These are phyloP conservation scores for Omphalea diandra DNA, from an alignment of 441 rosid species.

Conservation along the genomic window DNA sequence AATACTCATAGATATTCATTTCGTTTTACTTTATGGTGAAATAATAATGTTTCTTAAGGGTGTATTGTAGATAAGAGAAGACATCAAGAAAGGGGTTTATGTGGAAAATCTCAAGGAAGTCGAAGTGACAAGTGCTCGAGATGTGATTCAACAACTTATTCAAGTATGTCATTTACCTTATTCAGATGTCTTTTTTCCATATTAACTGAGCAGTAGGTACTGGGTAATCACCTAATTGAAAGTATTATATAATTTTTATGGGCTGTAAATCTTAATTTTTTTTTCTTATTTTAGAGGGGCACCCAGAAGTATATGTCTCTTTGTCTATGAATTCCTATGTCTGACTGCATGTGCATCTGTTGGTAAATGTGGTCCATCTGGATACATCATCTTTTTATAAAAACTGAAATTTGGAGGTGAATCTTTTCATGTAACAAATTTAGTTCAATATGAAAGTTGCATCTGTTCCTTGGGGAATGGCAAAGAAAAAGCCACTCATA, in stretches of 20 bases:
- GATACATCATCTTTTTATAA: not conserved
- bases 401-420: not conserved
- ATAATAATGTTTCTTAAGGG: constrained; percentile 5
- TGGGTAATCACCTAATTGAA: constrained; percentile 3
- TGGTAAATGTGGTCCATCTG: not conserved
- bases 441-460: no score
- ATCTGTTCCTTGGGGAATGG: no score
- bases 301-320: not conserved
- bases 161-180: constrained; percentile 41
- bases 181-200: constrained; percentile 12
- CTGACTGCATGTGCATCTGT: not conserved
- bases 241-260: not conserved
- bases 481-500: not conserved
- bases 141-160: constrained; percentile 88
- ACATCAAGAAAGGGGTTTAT: constrained; percentile 83
- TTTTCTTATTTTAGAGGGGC: not conserved
- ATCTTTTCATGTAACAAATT: not conserved
- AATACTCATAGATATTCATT: not conserved
- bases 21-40: not conserved
- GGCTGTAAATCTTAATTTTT: not conserved
- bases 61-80: constrained; percentile 79
- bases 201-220: not conserved
- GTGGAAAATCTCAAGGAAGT: constrained; percentile 94
- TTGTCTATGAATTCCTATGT: not conserved
- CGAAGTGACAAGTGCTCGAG: constrained; percentile 86